A percentile compares a stretch with the other conserved stretches of the same genome.
phyloP scores from a whole-genome alignment of 805 yeast species.

The Candida insectorum region DNA sequence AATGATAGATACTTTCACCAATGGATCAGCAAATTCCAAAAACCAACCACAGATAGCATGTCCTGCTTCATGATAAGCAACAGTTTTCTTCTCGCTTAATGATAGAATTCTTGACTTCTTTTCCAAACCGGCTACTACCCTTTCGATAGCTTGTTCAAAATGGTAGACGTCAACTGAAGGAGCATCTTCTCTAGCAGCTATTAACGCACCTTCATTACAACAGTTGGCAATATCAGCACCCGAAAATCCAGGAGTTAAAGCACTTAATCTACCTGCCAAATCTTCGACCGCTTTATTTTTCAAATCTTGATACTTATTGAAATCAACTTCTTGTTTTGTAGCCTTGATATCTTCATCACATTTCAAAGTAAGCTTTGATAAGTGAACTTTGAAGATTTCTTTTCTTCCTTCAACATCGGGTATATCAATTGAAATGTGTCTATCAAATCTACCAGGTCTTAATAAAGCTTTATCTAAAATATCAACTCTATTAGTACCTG shows the following conservation, averaged over 20 bases:
- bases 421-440: slow-evolving; percentile 86
- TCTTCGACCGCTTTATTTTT: slow-evolving; percentile 41
- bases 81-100: slow-evolving; percentile 82
- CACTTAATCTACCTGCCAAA: slow-evolving; percentile 85
- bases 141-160: slow-evolving; percentile 94
- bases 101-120: slow-evolving; percentile 81
- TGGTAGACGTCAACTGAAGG: slow-evolving; percentile 69
- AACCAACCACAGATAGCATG: slow-evolving; percentile 99
- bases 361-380: slow-evolving; percentile 64
- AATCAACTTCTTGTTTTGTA: slow-evolving; percentile 24
- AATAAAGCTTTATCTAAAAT: slow-evolving; percentile 87
- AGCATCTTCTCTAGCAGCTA: slow-evolving; percentile 85
- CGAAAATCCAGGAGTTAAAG: slow-evolving; percentile 95
- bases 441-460: slow-evolving; percentile 97
- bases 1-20: slow-evolving; percentile 90
- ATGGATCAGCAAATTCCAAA: slow-evolving; percentile 85
- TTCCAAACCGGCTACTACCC: slow-evolving; percentile 95
- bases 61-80: slow-evolving; percentile 98
- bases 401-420: slow-evolving; percentile 96
- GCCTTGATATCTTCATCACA: slow-evolving; percentile 31
- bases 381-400: slow-evolving; percentile 85
- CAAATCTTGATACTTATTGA: slow-evolving; percentile 35
- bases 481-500: slow-evolving; percentile 96
- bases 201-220: slow-evolving; percentile 95
- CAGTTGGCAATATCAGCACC: slow-evolving; percentile 99